Conservation (phyloP, 495 filamentous ascomycete genomes). For the Ramalina intermedia region DNA sequence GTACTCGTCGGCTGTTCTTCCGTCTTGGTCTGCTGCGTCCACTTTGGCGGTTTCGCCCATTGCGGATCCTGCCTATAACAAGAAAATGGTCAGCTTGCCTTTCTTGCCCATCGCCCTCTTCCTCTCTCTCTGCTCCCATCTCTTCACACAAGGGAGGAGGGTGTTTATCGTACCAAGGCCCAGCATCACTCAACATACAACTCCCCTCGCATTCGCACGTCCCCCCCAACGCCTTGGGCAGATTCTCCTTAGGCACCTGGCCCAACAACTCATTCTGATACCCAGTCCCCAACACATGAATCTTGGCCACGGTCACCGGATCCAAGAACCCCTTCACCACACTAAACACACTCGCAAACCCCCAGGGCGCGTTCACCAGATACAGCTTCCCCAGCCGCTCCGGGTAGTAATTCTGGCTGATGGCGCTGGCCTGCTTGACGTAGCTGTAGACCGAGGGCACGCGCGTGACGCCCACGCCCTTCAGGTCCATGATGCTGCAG, state of each 20-base stretch:
- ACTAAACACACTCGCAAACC: constrained; percentile 68
- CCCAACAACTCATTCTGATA: constrained; percentile 72
- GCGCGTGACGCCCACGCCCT: constrained; percentile 76
- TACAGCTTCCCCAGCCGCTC: constrained; percentile 83
- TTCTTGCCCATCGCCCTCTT: too few relatives aligned
- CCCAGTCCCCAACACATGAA: constrained; percentile 67
- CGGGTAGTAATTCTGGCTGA: constrained; percentile 95
- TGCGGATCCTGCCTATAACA: constrained; percentile 43
- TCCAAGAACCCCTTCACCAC: constrained; percentile 86
- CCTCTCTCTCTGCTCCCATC: too few relatives aligned
- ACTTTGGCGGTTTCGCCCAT: constrained; percentile 57
- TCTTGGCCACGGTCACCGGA: constrained; percentile 91
- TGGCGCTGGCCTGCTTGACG: constrained; percentile 48
- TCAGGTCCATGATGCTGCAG: constrained; percentile 93
- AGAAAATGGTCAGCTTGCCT: background rate
- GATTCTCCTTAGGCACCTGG: constrained; percentile 82
- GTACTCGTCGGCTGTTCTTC: constrained; percentile 11
- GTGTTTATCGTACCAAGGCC: constrained; percentile 49
- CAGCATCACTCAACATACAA: constrained; percentile 75
- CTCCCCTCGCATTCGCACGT: constrained; percentile 69
- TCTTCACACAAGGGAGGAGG: background rate
- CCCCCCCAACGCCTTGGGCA: constrained; percentile 79
- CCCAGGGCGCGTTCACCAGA: constrained; percentile 95
- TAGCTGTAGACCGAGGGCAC: constrained; percentile 63
- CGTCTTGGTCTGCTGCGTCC: constrained; percentile 36